Base-by-base conservation (phyloP, 2,329 filamentous ascomycete species). In the Ophiostoma angusticollis region DNA sequence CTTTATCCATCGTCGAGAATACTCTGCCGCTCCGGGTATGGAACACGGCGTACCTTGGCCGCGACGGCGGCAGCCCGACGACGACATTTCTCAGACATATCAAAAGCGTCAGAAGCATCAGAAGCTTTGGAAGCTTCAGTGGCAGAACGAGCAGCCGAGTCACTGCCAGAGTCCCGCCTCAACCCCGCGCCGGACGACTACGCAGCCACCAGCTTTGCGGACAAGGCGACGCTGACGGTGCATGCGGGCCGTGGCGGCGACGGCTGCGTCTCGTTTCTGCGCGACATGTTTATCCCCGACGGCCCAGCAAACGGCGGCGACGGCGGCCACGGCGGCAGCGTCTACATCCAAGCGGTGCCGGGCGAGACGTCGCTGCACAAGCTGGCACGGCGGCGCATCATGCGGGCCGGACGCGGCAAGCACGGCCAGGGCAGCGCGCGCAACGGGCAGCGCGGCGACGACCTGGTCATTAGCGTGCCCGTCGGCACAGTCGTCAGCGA, bases 261-360 rank as follows among this genome's bases (percentile, higher is more conserved):
- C 54, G 91, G 91, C 46, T 98, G 91, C 54, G 84, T 96, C 36
- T 91, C 91, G 0, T 98, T 96, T 56, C 64, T 93, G 31, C 80
- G 89, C 16, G 91, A 98, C 52, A 89, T 89, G 46, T 96, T 83
- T 58, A 69, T 95, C 22, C 74, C 79, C 31, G 79, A 93, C 47
- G 91, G 91, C 0, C 91, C 91, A 9, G 76, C 91, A 9, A 96
- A 98, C 58, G 91, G 91, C 35, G 91, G 91, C 43, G 86, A 98
- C 55, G 91, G 91, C 30, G 91, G 91, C 5, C 81, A 77, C 40
- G 91, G 91, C 45, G 91, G 91, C 28, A 93, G 82, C 51, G 68
- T 98, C 48, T 96, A 93, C 58, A 93, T 98, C 42, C 89, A 96
- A 60, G 87, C 91, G 7, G 77, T 93, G 2, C 78, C 82, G 39